These are phyloP conservation scores for Russula sp. DNA, from an alignment of 768 basidiomycete species.

Conservation along the genomic window DNA sequence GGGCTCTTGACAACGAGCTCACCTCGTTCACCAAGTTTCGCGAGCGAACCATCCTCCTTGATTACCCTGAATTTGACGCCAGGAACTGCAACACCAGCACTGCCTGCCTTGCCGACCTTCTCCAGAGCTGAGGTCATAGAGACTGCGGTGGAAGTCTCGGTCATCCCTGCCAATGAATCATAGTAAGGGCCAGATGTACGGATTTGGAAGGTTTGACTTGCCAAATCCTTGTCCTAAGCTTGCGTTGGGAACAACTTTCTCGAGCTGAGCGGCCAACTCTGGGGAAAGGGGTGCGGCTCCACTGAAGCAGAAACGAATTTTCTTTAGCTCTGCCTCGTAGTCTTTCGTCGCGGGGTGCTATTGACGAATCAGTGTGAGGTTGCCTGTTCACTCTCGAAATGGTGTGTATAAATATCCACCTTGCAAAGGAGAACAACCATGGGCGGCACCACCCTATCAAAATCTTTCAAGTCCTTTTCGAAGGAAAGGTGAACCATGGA, in stretches of 20 bases:
- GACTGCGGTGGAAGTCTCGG: conserved; percentile 52
- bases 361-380: not conserved
- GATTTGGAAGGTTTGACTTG: conserved; percentile 13
- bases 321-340: conserved; percentile 24
- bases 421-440: conserved; percentile 29
- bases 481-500: not conserved
- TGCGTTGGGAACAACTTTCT: conserved; percentile 45
- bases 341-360: conserved; percentile 28
- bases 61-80: conserved; percentile 47
- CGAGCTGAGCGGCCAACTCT: conserved; percentile 36
- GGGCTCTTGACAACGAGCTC: conserved; percentile 45
- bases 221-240: conserved; percentile 58
- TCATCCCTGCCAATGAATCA: conserved; percentile 45
- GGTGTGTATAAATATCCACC: conserved; percentile 12
- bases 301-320: conserved; percentile 25
- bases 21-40: conserved; percentile 47
- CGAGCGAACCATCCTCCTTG: conserved; percentile 47
- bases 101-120: conserved; percentile 46
- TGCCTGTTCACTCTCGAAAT: not conserved
- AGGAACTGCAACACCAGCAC: conserved; percentile 42
- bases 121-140: conserved; percentile 41
- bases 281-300: conserved; percentile 32
- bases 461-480: not conserved
- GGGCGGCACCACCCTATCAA: conserved; percentile 24
- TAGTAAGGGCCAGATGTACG: not conserved